phyloP scores from a whole-genome alignment of 2,329 filamentous ascomycete species.

The Ceratocystis colombiana region DNA sequence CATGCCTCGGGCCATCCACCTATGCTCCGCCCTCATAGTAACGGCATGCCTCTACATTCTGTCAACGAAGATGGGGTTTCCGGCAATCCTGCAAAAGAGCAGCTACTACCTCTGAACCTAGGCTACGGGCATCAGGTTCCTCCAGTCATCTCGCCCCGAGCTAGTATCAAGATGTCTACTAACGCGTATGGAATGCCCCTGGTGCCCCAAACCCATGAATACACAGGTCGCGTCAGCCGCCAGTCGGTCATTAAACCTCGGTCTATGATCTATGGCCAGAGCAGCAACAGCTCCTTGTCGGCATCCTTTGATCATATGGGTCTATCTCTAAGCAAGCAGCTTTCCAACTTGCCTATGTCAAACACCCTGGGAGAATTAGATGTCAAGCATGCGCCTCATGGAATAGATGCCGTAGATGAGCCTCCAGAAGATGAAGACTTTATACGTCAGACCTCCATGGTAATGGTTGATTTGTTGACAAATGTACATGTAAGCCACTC shows the following conservation, averaged over 20 bases:
- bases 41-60: neutral
- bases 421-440: neutral
- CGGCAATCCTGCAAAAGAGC: neutral
- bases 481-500: slow-evolving; percentile 16
- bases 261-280: slow-evolving; percentile 3
- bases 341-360: neutral
- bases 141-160: neutral
- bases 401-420: neutral
- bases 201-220: slow-evolving; percentile 8
- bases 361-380: slow-evolving; percentile 5
- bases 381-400: neutral
- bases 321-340: neutral
- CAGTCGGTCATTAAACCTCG: neutral
- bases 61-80: neutral
- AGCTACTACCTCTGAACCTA: neutral
- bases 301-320: neutral
- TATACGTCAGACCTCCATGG: slow-evolving; percentile 13
- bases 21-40: neutral
- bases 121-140: neutral
- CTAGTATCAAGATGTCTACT: slow-evolving; percentile 5
- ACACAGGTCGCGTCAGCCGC: slow-evolving; percentile 2
- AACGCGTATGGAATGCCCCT: slow-evolving; percentile 16
- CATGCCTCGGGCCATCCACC: slow-evolving; percentile 1
- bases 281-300: neutral
- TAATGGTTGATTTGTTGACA: slow-evolving; percentile 19